Evolutionary conservation across 768 basidiomycete genomes (phyloP), one percentile per base, ranked within the genome.

Genomic region (Flagelloscypha sp.): DNA sequence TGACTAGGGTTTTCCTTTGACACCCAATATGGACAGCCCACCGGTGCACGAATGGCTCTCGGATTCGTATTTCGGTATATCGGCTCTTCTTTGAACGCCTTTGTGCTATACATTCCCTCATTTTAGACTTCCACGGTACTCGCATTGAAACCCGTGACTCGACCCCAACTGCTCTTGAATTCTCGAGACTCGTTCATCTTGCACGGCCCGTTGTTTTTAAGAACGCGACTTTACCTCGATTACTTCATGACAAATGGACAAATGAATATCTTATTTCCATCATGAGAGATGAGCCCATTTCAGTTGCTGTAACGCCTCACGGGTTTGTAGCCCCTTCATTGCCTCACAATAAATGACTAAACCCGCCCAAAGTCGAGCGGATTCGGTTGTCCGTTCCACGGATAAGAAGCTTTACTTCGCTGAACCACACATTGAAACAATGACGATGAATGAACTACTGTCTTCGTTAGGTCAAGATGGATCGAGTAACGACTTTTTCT

Each of bases 291-390:
- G 55, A 54, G 18, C 35, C 44, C 21, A 68, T 92, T 24, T 81
- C 83, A 6, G 74, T 93, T 20, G 84, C 88, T 2, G 67, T 83
- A 27, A 92, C 89, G 5, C 85, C 88, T 0, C 75, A 88, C 42
- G 89, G 88, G 89, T 88, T 43, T 44, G 70, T 40, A 10, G 24
- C 15, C 6, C 13, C 11, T 40, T 28, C 12, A 27, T 36, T 17
- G 23, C 37, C 31, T 37, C n/a, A 32, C 18, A 9, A 22, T 18
- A 24, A 16, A 24, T 40, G 38, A 23, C 23, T 29, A 33, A 39
- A 31, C 44, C 44, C 34, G 19, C 30, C 17, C 34, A 28, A 46
- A 86, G 86, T 15, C 73, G 73, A 38, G 88, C 87, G 41, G 88
- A 93, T 55, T 79, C 86, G 12, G 66, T 90, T 24, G 67, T 69